phyloP scores from a whole-genome alignment of 768 basidiomycete genomes.

The Fistulinella prunicolor region DNA sequence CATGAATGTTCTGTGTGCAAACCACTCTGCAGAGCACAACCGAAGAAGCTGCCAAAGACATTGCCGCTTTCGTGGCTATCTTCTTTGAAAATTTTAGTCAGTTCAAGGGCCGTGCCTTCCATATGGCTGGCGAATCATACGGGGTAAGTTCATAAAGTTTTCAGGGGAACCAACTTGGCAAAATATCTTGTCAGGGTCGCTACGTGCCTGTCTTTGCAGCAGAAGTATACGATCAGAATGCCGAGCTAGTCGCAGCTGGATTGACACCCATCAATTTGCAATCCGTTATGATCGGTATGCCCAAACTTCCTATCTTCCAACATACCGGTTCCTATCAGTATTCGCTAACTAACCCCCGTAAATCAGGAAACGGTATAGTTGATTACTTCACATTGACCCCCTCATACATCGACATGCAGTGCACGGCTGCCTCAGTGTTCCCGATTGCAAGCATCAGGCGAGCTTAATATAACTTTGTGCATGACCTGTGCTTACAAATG shows the following conservation, averaged over 20 bases:
- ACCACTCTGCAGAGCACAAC: conserved; percentile 46
- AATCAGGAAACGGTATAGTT: conserved; percentile 44
- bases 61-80: conserved; percentile 66
- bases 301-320: background rate
- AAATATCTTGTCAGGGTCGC: conserved; percentile 38
- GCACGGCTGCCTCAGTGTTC: conserved; percentile 47
- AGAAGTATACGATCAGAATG: conserved; percentile 48
- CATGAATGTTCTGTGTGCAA: background rate
- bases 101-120: conserved; percentile 64
- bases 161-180: background rate
- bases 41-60: conserved; percentile 65
- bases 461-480: background rate
- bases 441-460: conserved; percentile 42
- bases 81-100: conserved; percentile 73
- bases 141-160: conserved; percentile 32
- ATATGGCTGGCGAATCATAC: conserved; percentile 59
- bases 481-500: background rate
- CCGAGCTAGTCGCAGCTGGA: conserved; percentile 39
- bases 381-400: conserved; percentile 38
- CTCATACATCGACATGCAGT: conserved; percentile 53
- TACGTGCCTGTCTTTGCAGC: conserved; percentile 52
- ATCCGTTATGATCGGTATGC: conserved; percentile 48
- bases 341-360: background rate
- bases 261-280: conserved; percentile 48
- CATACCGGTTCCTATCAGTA: background rate